Percentiles rank a stretch among this genome's conserved stretches.
phyloP scores from a whole-genome alignment of 1,284 basidiomycete species.

The Ceratobasidium theobromae region DNA sequence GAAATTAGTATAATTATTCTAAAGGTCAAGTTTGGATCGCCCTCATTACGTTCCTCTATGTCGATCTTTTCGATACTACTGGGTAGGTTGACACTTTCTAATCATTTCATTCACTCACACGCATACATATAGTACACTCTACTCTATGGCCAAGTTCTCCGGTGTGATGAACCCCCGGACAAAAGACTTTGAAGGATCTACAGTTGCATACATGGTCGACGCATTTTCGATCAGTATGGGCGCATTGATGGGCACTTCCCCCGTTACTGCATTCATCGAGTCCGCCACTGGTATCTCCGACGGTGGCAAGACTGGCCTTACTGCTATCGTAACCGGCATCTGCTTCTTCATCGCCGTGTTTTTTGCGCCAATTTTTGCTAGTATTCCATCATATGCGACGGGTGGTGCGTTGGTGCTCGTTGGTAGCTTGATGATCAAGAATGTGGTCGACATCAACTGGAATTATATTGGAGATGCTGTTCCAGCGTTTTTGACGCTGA shows the following conservation, averaged over 20 bases:
- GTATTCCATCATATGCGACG: conserved; percentile 86
- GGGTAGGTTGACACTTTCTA: conserved; percentile 39
- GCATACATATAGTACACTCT: conserved; percentile 47
- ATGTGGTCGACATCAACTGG: conserved; percentile 87
- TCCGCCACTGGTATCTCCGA: conserved; percentile 61
- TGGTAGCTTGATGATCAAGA: conserved; percentile 86
- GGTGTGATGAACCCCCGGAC: conserved; percentile 82
- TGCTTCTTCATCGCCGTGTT: conserved; percentile 86
- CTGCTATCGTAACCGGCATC: conserved; percentile 72
- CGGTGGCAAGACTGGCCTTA: conserved; percentile 86
- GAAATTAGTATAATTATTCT: conserved; percentile 44
- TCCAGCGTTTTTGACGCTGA: conserved; percentile 77
- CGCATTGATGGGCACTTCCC: conserved; percentile 80
- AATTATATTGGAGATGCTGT: conserved; percentile 83
- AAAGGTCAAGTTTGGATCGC: conserved; percentile 86
- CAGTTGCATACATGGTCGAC: conserved; percentile 71
- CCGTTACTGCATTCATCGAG: conserved; percentile 87
- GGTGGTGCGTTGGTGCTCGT: conserved; percentile 86
- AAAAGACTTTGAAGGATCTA: conserved; percentile 85
- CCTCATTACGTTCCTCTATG: conserved; percentile 68
- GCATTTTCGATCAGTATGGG: conserved; percentile 81
- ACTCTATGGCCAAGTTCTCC: conserved; percentile 92
- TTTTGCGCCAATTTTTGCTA: conserved; percentile 88
- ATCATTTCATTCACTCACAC: background rate
- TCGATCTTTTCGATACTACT: conserved; percentile 72